Evolutionary conservation across 1,139 yeast genomes (phyloP), one percentile per base, ranked within the genome.

Genomic region (Wickerhamomyces sp.): DNA sequence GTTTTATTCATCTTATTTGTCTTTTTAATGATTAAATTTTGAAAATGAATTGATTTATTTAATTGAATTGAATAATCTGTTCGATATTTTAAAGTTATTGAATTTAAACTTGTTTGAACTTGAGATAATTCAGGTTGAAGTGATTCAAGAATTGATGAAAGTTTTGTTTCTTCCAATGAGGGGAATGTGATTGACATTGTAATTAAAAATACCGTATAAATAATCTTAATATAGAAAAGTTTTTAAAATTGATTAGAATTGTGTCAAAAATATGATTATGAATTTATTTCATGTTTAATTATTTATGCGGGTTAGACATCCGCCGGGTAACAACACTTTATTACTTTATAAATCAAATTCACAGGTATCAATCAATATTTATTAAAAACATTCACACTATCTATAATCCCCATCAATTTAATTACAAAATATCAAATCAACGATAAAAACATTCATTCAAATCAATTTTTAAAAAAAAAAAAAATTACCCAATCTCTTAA

Each of bases 11-110:
- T 2, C 13, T 42, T 51, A 4, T 15, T 18, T n/a, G 46, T 33
- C 8, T 42, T 45, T 29, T 37, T 46, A 2, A 40, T 27, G 7
- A 51, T 56, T 10, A 49, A 51, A 8, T 46, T 40, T 11, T 70
- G 56, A 10, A 49, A 49, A 37, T 61, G 61, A 30, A 36, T n/a
- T 3, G 54, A 43, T 8, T 46, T 58, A 38, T 69, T 61, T 36
- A 74, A 63, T 45, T 72, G 76, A 34, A 51, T 53, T 41, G 71
- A 59, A 40, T 75, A 59, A 50, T 75, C 79, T 26, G 58, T 54
- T 45, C 73, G 70, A 51, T 72, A 75, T 40, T 65, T 67, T 15
- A 56, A 34, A 1, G 70, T 55, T 5, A 71, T 75, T 11, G 57
- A 52, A 27, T 66, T 45, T 9, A 74, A 51, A 15, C 69, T 59